Base-by-base conservation (phyloP, 2,329 filamentous ascomycete species). In the Shiraia bambusicola region DNA sequence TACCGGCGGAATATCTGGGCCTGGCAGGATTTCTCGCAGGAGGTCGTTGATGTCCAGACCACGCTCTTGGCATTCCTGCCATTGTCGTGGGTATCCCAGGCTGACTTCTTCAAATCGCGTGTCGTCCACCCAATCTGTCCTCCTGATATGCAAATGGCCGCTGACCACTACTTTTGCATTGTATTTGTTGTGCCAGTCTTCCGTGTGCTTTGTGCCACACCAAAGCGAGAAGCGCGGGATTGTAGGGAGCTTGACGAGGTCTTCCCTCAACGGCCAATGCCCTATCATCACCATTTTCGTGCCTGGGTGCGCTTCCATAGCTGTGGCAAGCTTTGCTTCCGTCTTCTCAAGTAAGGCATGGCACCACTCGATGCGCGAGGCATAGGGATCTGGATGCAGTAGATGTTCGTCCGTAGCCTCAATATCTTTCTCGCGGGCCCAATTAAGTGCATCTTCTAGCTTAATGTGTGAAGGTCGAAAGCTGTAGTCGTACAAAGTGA, bases 401-500 rank as follows among this genome's bases (percentile, higher is more conserved):
- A 75, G 54, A 17, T 66, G 63, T 55, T 76, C 72, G 42, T 76
- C 73, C 0, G 72, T 75, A 3, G 72, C 72, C 47, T 69, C 65
- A 28, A 75, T 72, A 30, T 69, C 66, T 40, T 72, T 59, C 37
- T 75, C 73, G 42, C 65, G 54, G 2, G 72, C 72, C 73, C 73
- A 76, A 2, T 64, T 67, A 6, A 75, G 47, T 3, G 77, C 78
- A 14, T 69, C 61, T 42, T 76, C 76, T 27, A 75, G 63, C 17
- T 67, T 62, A 7, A 81, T 71, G 32, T 77, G 52, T 2, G 60
- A 66, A 0, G 79, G 79, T 0, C 78, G 69, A 59, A 81, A 82
- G 47, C 71, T 76, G 63, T 82, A 82, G 63, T 82, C 79, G 67
- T 81, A 82, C 11, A 82, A 66, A 1, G 78, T 80, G 67, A 81